Evolutionary conservation across 768 basidiomycete genomes (phyloP).

Genomic region (Tulasnella sp.): DNA sequence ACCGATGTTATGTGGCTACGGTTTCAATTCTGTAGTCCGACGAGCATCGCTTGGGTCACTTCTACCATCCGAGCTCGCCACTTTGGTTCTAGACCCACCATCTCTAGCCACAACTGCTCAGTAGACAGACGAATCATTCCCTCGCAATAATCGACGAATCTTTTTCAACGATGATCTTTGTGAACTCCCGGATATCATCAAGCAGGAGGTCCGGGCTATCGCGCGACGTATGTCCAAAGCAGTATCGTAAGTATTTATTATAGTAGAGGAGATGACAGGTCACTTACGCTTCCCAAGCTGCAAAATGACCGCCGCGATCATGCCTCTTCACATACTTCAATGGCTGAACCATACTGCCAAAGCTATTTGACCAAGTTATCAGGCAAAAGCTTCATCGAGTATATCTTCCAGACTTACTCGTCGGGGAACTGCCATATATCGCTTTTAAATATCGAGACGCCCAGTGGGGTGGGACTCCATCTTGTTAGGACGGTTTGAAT

Average conservation of each 20-base stretch:
- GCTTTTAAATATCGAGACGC: slow-evolving; percentile 10
- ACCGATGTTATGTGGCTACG: no score
- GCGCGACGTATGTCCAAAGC: neutral
- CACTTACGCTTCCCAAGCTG: slow-evolving; percentile 11
- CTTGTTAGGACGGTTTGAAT: neutral
- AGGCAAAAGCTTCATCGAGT: neutral
- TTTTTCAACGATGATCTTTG: neutral
- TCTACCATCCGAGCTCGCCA: no score
- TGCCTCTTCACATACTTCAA: slow-evolving; percentile 8
- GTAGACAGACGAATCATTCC: no score
- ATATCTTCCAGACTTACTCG: neutral
- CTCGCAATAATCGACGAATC: neutral
- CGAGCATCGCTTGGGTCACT: no score
- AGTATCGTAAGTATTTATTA: neutral
- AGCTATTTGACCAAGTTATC: neutral
- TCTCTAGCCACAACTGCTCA: no score
- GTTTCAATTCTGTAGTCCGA: no score
- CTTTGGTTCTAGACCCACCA: no score
- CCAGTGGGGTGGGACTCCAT: neutral
- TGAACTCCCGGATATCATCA: neutral
- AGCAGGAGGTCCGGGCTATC: neutral
- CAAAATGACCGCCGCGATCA: slow-evolving; percentile 11
- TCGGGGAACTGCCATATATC: slow-evolving; percentile 6
- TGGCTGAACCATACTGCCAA: slow-evolving; percentile 11
- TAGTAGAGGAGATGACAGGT: no score